Conservation (phyloP, 2,329 filamentous ascomycete genomes). For the Neoarthrinium moseri region DNA sequence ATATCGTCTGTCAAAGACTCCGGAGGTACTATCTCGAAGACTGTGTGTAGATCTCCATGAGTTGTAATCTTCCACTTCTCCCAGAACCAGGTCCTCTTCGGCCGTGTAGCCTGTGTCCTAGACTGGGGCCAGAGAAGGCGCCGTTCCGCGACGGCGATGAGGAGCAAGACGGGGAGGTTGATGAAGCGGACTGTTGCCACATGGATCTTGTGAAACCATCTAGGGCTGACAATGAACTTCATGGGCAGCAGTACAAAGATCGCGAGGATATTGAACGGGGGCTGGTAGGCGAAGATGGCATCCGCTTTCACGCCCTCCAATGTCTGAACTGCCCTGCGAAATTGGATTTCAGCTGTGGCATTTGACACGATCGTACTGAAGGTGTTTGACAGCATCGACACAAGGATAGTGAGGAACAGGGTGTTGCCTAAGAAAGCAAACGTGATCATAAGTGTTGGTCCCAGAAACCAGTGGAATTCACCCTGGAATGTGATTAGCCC, state of each 20-base stretch:
- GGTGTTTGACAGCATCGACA: slow-evolving; percentile 83
- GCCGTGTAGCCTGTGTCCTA: slow-evolving; percentile 14
- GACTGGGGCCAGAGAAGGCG: slow-evolving; percentile 59
- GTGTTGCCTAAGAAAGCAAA: slow-evolving; percentile 88
- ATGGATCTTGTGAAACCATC: slow-evolving; percentile 91
- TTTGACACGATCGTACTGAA: slow-evolving; percentile 77
- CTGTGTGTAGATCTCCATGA: slow-evolving; percentile 69
- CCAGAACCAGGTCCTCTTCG: slow-evolving; percentile 52
- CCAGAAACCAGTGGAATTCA: slow-evolving; percentile 77
- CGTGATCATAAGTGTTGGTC: slow-evolving; percentile 75
- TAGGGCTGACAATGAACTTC: slow-evolving; percentile 73
- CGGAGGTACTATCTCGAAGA: slow-evolving; percentile 71
- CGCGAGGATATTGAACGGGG: slow-evolving; percentile 81
- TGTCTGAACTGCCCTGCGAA: slow-evolving; percentile 75
- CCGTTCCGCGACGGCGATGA: slow-evolving; percentile 71
- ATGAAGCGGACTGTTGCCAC: slow-evolving; percentile 72
- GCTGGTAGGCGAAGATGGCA: slow-evolving; percentile 78
- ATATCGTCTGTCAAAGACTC: slow-evolving; percentile 57
- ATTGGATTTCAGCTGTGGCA: slow-evolving; percentile 80
- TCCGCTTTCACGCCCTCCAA: slow-evolving; percentile 85
- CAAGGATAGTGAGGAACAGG: slow-evolving; percentile 82
- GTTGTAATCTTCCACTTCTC: slow-evolving; percentile 67
- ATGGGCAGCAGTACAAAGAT: slow-evolving; percentile 72
- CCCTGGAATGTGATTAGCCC: slow-evolving; percentile 28
- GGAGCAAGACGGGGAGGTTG: slow-evolving; percentile 72